Evolutionary conservation across 805 yeast species (phyloP).

Genomic region (Komagataella populi): DNA sequence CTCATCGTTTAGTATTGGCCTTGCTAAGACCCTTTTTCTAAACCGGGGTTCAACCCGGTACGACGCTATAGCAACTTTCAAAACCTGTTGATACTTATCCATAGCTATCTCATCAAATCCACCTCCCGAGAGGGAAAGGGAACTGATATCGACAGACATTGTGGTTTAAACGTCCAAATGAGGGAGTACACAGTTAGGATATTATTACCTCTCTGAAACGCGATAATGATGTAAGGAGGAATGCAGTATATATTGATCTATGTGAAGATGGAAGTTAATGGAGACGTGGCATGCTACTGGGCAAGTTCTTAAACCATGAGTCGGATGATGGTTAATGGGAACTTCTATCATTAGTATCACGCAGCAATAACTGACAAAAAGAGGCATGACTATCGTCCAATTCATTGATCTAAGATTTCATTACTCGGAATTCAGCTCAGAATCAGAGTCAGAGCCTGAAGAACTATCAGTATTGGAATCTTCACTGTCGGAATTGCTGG

Average conservation of each 20-base stretch:
- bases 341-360: no score
- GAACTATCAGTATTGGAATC: background rate
- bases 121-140: background rate
- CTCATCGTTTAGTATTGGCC: background rate
- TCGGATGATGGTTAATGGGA: background rate
- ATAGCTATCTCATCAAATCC: background rate
- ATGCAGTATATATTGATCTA: background rate
- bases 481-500: background rate
- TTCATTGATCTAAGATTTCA: background rate
- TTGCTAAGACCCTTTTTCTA: slow-evolving; percentile 14
- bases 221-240: background rate
- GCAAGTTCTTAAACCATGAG: no score
- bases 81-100: slow-evolving; percentile 17
- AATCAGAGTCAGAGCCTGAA: background rate
- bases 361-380: no score
- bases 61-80: slow-evolving; percentile 43
- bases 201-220: background rate
- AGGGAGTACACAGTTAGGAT: background rate
- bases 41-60: slow-evolving; percentile 56
- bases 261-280: background rate
- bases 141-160: background rate
- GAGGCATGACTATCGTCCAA: background rate
- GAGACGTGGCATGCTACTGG: background rate
- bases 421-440: background rate
- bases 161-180: background rate